phyloP scores from a whole-genome alignment of 2,329 filamentous ascomycete species.

The Parascedosporium putredinis region DNA sequence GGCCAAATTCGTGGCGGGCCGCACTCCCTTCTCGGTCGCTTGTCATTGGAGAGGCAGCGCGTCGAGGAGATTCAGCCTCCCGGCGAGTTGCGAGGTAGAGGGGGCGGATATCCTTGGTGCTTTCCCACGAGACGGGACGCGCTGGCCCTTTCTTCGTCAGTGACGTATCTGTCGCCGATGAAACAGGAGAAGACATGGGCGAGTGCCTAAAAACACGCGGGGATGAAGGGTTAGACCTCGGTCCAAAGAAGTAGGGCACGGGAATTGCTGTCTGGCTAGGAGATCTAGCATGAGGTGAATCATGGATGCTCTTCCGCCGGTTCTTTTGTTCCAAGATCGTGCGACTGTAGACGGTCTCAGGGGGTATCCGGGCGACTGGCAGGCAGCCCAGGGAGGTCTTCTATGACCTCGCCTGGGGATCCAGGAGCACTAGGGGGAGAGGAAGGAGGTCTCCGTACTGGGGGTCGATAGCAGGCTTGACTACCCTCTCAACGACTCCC shows the following conservation, averaged over 20 bases:
- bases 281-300: conserved; percentile 30
- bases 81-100: conserved; percentile 50
- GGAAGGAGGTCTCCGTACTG: conserved; percentile 55
- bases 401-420: conserved; percentile 29
- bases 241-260: conserved; percentile 42
- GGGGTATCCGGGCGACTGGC: conserved; percentile 49
- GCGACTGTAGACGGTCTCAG: conserved; percentile 4
- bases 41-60: conserved; percentile 2
- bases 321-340: conserved; percentile 21
- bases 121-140: conserved; percentile 52
- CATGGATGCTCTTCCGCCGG: conserved; percentile 19
- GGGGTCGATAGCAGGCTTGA: conserved; percentile 57
- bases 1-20: neutral
- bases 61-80: neutral
- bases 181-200: conserved; percentile 23
- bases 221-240: conserved; percentile 33
- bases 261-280: conserved; percentile 49
- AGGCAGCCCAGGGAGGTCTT: conserved; percentile 42
- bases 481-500: conserved; percentile 45
- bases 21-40: neutral
- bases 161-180: conserved; percentile 22
- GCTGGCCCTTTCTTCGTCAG: conserved; percentile 26
- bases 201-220: conserved; percentile 29
- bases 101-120: conserved; percentile 65
- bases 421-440: conserved; percentile 50